Conservation (phyloP, 345 rosid genomes). For the Trapa incisa region DNA sequence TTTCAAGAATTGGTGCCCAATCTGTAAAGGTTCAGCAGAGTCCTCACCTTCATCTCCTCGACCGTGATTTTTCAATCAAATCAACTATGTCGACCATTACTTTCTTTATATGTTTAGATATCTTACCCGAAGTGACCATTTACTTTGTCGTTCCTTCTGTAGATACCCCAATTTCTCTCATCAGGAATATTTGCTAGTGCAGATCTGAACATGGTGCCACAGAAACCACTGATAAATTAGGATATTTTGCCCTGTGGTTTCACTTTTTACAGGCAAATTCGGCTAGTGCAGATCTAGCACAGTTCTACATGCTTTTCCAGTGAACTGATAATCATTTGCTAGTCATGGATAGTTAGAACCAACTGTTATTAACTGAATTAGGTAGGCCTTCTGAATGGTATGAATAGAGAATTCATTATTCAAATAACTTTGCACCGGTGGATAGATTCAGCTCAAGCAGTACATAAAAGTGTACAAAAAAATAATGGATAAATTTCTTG, state of each 20-base stretch:
- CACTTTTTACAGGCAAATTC: not conserved
- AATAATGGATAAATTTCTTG: not conserved
- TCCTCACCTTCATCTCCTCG: constrained; percentile 16
- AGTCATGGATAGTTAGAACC: not conserved
- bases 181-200: not conserved
- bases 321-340: not conserved
- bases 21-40: constrained; percentile 67
- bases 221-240: not conserved
- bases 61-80: not conserved
- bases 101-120: not conserved
- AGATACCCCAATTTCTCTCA: not conserved
- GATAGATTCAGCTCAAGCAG: too few species aligned
- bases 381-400: too few species aligned
- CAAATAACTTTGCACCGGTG: too few species aligned
- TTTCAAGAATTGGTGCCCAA: constrained; percentile 91
- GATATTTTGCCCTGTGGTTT: not conserved
- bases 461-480: too few species aligned
- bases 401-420: too few species aligned
- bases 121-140: not conserved
- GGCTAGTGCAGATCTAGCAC: not conserved
- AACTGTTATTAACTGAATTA: not conserved
- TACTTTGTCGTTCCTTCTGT: not conserved
- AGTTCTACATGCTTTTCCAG: not conserved
- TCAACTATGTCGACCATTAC: not conserved
- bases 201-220: not conserved